A percentile compares a stretch with the other conserved stretches of the same genome.
Conservation (phyloP, 2,329 filamentous ascomycete genomes). For the Trichophyton mentagrophytes region DNA sequence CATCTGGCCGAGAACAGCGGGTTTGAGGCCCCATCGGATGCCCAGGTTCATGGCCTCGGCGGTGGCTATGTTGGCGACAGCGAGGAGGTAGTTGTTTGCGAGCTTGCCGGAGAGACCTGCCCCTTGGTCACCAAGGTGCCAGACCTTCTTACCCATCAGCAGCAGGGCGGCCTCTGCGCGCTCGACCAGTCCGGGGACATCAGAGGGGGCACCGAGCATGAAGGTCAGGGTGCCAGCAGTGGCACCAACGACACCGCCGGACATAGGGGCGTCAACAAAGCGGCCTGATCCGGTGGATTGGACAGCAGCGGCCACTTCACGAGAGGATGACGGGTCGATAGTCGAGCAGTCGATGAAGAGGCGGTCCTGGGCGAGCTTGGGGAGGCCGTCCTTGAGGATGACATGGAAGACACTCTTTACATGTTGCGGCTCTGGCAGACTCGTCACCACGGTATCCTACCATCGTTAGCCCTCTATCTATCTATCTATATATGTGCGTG, state of each 20-base stretch:
- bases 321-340: slow-evolving; percentile 80
- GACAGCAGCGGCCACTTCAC: slow-evolving; percentile 59
- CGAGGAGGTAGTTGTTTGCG: slow-evolving; percentile 93
- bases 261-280: slow-evolving; percentile 95
- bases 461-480: not conserved
- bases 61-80: slow-evolving; percentile 74
- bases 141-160: slow-evolving; percentile 72
- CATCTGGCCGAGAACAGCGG: slow-evolving; percentile 61
- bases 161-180: slow-evolving; percentile 57
- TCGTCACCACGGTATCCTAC: slow-evolving; percentile 76
- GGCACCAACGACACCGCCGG: slow-evolving; percentile 86
- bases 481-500: not conserved
- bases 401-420: slow-evolving; percentile 70
- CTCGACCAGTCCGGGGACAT: slow-evolving; percentile 41
- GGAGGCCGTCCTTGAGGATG: slow-evolving; percentile 53
- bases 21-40: slow-evolving; percentile 49
- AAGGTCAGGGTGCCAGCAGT: slow-evolving; percentile 80
- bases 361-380: slow-evolving; percentile 45
- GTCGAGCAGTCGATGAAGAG: slow-evolving; percentile 95
- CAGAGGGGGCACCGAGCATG: slow-evolving; percentile 65
- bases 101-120: slow-evolving; percentile 83
- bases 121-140: slow-evolving; percentile 76
- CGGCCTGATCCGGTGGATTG: slow-evolving; percentile 53
- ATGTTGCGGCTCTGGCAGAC: slow-evolving; percentile 77
- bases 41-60: slow-evolving; percentile 56